These are phyloP conservation scores for Aspergillus quadricinctus DNA, from an alignment of 2,329 filamentous ascomycete genomes.

Conservation along the genomic window DNA sequence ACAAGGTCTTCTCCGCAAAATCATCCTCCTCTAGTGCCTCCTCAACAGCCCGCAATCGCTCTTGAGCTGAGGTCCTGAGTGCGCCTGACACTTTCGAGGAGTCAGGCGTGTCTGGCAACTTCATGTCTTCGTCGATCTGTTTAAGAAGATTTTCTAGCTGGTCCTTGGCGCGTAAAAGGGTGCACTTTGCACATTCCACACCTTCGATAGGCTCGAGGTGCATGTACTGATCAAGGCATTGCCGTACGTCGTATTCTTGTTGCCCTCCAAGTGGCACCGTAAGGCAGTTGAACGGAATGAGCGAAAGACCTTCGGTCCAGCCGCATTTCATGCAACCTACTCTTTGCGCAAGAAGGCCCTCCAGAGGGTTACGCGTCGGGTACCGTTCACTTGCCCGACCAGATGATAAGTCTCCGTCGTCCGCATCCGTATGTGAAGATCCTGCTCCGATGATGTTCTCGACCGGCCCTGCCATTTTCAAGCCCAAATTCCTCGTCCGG, in stretches of 20 bases:
- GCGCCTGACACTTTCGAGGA: slow-evolving; percentile 29
- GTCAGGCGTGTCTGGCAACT: slow-evolving; percentile 15
- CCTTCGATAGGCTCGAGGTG: slow-evolving; percentile 79
- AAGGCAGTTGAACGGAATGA: slow-evolving; percentile 91
- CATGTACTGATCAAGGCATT: slow-evolving; percentile 80
- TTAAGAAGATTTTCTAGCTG: slow-evolving; percentile 48
- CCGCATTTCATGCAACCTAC: slow-evolving; percentile 84
- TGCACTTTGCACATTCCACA: slow-evolving; percentile 89
- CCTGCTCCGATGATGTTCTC: slow-evolving; percentile 29
- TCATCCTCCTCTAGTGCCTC: slow-evolving; percentile 72
- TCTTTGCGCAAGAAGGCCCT: slow-evolving; percentile 81
- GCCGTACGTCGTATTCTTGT: slow-evolving; percentile 65
- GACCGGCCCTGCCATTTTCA: slow-evolving; percentile 34
- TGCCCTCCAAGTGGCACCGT: slow-evolving; percentile 73
- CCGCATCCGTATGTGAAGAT: slow-evolving; percentile 4
- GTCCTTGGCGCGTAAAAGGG: slow-evolving; percentile 59
- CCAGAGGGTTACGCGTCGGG: slow-evolving; percentile 67
- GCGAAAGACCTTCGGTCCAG: slow-evolving; percentile 78
- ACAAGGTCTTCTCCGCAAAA: slow-evolving; percentile 66
- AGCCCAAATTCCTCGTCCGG: slow-evolving; percentile 41
- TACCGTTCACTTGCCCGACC: slow-evolving; percentile 13
- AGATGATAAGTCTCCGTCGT: slow-evolving; percentile 12
- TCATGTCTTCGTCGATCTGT: slow-evolving; percentile 37
- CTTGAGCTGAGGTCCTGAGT: slow-evolving; percentile 38
- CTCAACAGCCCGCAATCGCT: slow-evolving; percentile 63